Conservation (phyloP, 768 basidiomycete genomes). For the Amanita fuliginea region DNA sequence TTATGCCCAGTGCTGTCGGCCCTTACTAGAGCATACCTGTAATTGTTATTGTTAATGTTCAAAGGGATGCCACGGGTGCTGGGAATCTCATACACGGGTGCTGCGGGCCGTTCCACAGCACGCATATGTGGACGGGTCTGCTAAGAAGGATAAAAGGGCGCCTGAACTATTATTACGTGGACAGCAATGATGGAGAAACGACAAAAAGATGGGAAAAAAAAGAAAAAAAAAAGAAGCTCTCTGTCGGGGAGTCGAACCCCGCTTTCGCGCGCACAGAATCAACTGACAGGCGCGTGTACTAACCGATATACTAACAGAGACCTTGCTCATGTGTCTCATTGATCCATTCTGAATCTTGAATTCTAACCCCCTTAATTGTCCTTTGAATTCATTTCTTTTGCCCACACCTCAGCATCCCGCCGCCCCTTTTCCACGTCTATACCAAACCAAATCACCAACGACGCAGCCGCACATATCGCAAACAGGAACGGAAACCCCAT, state of each 20-base stretch:
- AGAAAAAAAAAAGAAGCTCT: slow-evolving; percentile 3
- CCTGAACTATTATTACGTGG: too few relatives aligned
- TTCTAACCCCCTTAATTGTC: not conserved
- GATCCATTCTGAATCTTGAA: not conserved
- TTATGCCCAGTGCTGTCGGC: too few relatives aligned
- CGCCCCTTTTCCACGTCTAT: slow-evolving; percentile 56
- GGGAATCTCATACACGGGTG: too few relatives aligned
- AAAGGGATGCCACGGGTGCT: too few relatives aligned
- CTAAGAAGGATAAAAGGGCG: too few relatives aligned
- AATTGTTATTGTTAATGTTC: too few relatives aligned
- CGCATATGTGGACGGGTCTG: too few relatives aligned
- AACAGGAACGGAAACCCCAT: slow-evolving; percentile 80
- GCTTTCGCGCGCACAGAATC: slow-evolving; percentile 7
- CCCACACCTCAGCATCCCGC: slow-evolving; percentile 51
- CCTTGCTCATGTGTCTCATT: not conserved
- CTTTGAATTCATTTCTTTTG: slow-evolving; percentile 15
- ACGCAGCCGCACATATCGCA: slow-evolving; percentile 53
- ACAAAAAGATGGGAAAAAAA: not conserved
- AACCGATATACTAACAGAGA: slow-evolving; percentile 9
- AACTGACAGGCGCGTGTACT: slow-evolving; percentile 10
- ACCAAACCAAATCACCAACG: slow-evolving; percentile 68
- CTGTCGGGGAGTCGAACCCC: slow-evolving; percentile 11
- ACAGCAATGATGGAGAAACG: too few relatives aligned
- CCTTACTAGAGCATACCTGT: too few relatives aligned
- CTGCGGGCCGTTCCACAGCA: too few relatives aligned